These are phyloP conservation scores for Mollisiaceae sp. DNA, from an alignment of 2,329 filamentous ascomycete species.

Conservation along the genomic window DNA sequence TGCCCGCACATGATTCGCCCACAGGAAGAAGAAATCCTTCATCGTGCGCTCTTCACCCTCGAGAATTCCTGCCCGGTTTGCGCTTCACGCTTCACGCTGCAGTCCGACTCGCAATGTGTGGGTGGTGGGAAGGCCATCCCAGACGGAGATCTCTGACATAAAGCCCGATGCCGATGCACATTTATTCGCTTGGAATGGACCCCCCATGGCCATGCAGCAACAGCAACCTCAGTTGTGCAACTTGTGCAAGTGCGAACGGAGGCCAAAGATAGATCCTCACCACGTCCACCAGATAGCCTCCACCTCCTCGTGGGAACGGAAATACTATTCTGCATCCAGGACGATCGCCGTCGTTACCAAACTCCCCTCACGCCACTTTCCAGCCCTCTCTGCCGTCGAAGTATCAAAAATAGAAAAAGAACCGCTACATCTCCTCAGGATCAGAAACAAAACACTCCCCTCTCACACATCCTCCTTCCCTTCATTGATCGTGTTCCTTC, in stretches of 20 bases:
- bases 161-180: neutral
- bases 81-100: neutral
- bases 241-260: neutral
- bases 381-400: neutral
- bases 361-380: conserved; percentile 4
- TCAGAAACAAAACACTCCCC: conserved; percentile 54
- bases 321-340: conserved; percentile 5
- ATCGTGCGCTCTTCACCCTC: neutral
- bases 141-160: conserved; percentile 12
- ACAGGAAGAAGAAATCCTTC: neutral
- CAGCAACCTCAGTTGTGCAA: neutral
- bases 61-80: conserved; percentile 8
- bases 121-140: neutral
- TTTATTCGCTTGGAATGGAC: neutral
- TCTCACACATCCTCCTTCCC: conserved; percentile 19
- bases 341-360: conserved; percentile 16
- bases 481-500: conserved; percentile 4
- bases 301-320: conserved; percentile 4
- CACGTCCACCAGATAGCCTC: neutral
- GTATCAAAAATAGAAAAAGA: conserved; percentile 4
- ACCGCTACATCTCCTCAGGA: no score
- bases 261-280: neutral
- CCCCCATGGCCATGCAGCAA: neutral
- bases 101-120: neutral
- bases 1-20: neutral